These are phyloP conservation scores for Vitis labrusca DNA, from an alignment of 164 flowering plant genomes.

Conservation along the genomic window DNA sequence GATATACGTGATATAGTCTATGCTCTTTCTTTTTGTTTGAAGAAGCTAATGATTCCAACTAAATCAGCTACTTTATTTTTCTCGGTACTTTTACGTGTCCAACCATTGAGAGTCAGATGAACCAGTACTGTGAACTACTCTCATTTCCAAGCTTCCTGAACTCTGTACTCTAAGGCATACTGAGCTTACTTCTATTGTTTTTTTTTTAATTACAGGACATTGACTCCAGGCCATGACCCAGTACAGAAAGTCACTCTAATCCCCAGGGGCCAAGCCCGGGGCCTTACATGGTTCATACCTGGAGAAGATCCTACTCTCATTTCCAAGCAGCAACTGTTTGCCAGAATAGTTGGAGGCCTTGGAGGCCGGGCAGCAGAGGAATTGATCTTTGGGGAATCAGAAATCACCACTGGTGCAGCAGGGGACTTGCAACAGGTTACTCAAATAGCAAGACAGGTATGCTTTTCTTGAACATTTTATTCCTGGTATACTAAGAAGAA, in stretches of 20 bases:
- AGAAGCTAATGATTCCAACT: too few relatives aligned
- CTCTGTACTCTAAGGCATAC: neutral
- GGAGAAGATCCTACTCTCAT: constrained; percentile 65
- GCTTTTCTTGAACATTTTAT: neutral
- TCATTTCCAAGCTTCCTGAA: neutral
- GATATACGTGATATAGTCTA: neutral
- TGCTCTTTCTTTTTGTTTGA: neutral
- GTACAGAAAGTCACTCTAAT: constrained; percentile 72
- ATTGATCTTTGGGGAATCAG: constrained; percentile 67
- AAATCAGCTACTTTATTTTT: too few relatives aligned
- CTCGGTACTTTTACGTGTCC: too few relatives aligned
- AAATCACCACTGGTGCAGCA: constrained; percentile 76
- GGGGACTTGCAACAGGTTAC: constrained; percentile 73
- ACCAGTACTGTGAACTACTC: too few relatives aligned
- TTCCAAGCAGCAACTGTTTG: constrained; percentile 63
- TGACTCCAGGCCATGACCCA: constrained; percentile 68
- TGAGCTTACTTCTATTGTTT: neutral
- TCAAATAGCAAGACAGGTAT: constrained; percentile 64
- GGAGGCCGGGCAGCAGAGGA: constrained; percentile 88
- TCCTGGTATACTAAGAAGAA: neutral
- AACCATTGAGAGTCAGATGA: too few relatives aligned
- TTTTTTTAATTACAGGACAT: constrained; percentile 37
- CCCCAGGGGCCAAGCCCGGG: constrained; percentile 78
- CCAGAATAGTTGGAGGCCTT: constrained; percentile 71
- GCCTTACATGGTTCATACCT: constrained; percentile 75